phyloP scores from a whole-genome alignment of 2,329 filamentous ascomycete genomes.

The Ophiostoma ulmi region DNA sequence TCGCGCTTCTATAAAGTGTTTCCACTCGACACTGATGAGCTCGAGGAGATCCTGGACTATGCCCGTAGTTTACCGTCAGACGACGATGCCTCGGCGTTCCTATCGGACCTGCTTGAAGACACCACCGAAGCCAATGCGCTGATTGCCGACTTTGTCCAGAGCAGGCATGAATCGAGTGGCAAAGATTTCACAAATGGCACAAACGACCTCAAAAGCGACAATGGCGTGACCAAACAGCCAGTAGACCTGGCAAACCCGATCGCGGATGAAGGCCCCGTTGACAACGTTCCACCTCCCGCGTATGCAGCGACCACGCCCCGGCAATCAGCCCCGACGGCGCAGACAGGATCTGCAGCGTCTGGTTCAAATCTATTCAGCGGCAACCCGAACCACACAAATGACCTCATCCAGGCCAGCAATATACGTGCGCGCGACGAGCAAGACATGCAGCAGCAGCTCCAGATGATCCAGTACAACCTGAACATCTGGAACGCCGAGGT shows the following conservation, averaged over 20 bases:
- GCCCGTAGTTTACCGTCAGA: slow-evolving; percentile 8
- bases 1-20: slow-evolving; percentile 19
- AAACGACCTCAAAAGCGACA: not conserved
- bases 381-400: slow-evolving; percentile 17
- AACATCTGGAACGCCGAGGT: slow-evolving; percentile 44
- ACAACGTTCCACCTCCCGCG: slow-evolving; percentile 12
- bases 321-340: not conserved
- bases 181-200: not conserved
- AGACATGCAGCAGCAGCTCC: slow-evolving; percentile 41
- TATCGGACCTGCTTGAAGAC: slow-evolving; percentile 20
- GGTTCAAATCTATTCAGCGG: not conserved
- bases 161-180: not conserved
- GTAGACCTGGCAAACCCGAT: not conserved
- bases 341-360: not conserved
- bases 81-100: slow-evolving; percentile 18
- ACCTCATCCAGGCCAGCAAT: slow-evolving; percentile 17
- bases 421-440: slow-evolving; percentile 29
- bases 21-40: slow-evolving; percentile 22
- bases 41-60: slow-evolving; percentile 19
- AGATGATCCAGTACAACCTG: slow-evolving; percentile 38
- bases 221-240: not conserved
- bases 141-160: slow-evolving; percentile 21
- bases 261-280: not conserved
- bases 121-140: slow-evolving; percentile 19
- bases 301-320: not conserved